Evolutionary conservation across 2,329 filamentous ascomycete genomes (phyloP).

Genomic region (Exophiala phaeomuriformis): DNA sequence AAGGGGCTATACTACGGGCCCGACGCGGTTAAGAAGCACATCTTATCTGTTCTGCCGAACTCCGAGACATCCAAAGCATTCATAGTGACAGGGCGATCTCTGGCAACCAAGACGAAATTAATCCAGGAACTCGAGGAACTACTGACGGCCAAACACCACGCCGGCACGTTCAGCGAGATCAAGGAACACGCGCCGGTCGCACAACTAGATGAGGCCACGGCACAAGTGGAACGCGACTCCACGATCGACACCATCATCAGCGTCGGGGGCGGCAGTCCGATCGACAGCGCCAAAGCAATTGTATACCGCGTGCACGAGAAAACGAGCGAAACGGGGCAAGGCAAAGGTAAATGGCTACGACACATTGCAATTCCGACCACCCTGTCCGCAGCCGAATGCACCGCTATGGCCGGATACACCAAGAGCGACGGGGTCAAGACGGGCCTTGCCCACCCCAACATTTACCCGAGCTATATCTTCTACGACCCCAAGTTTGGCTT

Average conservation of each 20-base stretch:
- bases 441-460: constrained; percentile 30
- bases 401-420: constrained; percentile 47
- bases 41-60: constrained; percentile 39
- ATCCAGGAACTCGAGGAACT: constrained; percentile 46
- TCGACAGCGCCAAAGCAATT: constrained; percentile 47
- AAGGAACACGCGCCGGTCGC: constrained; percentile 51
- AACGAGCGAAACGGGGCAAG: constrained; percentile 13
- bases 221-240: constrained; percentile 39
- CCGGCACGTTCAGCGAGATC: constrained; percentile 50
- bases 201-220: constrained; percentile 47
- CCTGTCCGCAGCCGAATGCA: constrained; percentile 50
- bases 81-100: constrained; percentile 50
- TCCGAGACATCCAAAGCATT: constrained; percentile 46
- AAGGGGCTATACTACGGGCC: constrained; percentile 46
- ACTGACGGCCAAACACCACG: constrained; percentile 41
- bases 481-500: constrained; percentile 48
- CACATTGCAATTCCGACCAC: constrained; percentile 47
- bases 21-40: constrained; percentile 41
- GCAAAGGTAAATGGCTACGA: constrained; percentile 34
- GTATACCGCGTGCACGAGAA: constrained; percentile 40
- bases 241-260: constrained; percentile 49
- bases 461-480: constrained; percentile 27
- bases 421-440: constrained; percentile 45
- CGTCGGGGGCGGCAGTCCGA: constrained; percentile 50
- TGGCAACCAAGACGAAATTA: constrained; percentile 48